Conservation (phyloP, 1,139 yeast genomes). For the Pichia sp. region DNA sequence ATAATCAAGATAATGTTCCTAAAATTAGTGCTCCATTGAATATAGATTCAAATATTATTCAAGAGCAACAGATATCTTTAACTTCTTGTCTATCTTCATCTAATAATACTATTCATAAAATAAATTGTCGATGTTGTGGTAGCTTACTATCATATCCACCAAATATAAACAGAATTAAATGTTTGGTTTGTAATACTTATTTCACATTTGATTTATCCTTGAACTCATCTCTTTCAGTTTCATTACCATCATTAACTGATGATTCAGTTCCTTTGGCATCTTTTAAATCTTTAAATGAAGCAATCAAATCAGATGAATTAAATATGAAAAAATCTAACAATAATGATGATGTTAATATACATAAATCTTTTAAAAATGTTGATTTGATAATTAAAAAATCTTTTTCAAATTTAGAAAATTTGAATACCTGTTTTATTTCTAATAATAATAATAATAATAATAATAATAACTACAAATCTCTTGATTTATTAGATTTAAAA, state of each 20-base stretch:
- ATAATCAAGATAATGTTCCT: no score
- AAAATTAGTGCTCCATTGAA: no score
- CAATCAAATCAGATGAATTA: conserved; percentile 1
- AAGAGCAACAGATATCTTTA: no score
- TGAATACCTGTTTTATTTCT: conserved; percentile 47
- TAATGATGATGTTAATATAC: neutral
- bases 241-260: neutral
- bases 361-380: conserved; percentile 5
- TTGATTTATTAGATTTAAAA: conserved; percentile 42
- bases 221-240: neutral
- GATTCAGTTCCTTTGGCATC: conserved; percentile 1
- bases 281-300: neutral
- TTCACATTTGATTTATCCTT: conserved; percentile 13
- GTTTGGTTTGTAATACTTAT: conserved; percentile 52
- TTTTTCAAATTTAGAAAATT: conserved; percentile 28
- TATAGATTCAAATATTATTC: no score
- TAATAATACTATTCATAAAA: neutral
- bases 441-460: conserved; percentile 16
- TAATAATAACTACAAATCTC: conserved; percentile 30
- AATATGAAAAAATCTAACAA: neutral
- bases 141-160: conserved; percentile 46
- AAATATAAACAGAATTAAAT: conserved; percentile 43
- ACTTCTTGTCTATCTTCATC: no score
- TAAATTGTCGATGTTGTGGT: conserved; percentile 53
- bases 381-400: conserved; percentile 3